phyloP scores from a whole-genome alignment of 2,329 filamentous ascomycete species.

The Exophiala spinifera region DNA sequence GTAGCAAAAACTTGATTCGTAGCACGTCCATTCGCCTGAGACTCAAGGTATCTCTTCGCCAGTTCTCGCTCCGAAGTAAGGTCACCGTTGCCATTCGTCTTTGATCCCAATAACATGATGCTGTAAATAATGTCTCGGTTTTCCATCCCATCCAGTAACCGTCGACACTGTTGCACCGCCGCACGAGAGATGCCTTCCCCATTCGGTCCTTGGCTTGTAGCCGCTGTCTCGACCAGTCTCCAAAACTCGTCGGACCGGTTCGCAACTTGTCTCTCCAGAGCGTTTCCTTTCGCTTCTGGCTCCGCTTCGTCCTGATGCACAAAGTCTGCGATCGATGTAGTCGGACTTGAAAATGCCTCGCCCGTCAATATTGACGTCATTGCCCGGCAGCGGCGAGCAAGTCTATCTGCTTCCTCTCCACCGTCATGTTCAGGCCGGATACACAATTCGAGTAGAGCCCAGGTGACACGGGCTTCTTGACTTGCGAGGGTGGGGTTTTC shows the following conservation, averaged over 20 bases:
- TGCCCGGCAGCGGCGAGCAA: conserved; percentile 29
- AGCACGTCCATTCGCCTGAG: conserved; percentile 25
- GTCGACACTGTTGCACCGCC: conserved; percentile 15
- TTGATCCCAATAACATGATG: conserved; percentile 44
- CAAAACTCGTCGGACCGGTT: conserved; percentile 74
- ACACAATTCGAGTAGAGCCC: conserved; percentile 57
- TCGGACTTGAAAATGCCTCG: conserved; percentile 24
- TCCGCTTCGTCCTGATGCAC: conserved; percentile 28
- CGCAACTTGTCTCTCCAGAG: conserved; percentile 52
- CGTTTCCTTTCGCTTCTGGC: conserved; percentile 28
- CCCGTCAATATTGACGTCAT: conserved; percentile 26
- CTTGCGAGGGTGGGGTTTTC: conserved; percentile 27
- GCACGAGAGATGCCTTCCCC: conserved; percentile 11
- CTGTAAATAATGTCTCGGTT: conserved; percentile 90
- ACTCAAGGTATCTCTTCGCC: conserved; percentile 22
- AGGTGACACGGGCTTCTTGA: conserved; percentile 49
- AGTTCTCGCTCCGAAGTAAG: conserved; percentile 25
- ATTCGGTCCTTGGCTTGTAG: conserved; percentile 55
- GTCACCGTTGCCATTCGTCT: conserved; percentile 16
- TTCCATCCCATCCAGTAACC: conserved; percentile 74
- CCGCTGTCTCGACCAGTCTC: conserved; percentile 71
- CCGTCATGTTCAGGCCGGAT: conserved; percentile 36
- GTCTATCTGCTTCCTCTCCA: conserved; percentile 31
- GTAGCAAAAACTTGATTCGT: conserved; percentile 26
- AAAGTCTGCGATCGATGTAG: conserved; percentile 27